Base-by-base conservation (phyloP, 2,329 filamentous ascomycete species). In the Xylaria sp. region DNA sequence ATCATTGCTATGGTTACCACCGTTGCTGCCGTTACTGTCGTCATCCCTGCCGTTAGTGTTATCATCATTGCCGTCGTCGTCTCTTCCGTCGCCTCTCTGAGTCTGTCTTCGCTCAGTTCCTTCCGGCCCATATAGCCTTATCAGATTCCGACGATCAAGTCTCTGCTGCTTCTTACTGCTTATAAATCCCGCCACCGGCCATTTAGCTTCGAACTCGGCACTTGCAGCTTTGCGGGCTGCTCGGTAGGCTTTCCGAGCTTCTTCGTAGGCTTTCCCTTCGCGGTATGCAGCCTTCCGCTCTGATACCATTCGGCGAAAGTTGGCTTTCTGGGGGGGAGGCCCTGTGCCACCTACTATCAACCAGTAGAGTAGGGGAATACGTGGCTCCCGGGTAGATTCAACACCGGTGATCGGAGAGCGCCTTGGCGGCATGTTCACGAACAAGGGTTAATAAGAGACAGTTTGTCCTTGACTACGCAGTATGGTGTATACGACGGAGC, bases 241-340 rank as follows among this genome's bases (percentile, higher is more conserved):
- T 36, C 11, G 11, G 34, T 36, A 36, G 34, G 34, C 34, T 34
- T 65, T 53, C 4, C 60, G 51, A 2, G 53, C 69, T 30, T 39
- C 53, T 4, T 39, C 32, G 42, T 64, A 47, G 11, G 57, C 64
- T 7, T 55, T 11, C 24, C 21, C 58, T 42, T 59, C 45, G 17
- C 67, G 69, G 53, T 72, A 24, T 2, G 58, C 61, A 51, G 72
- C 72, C 19, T 71, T 72, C 27, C 69, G 69, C 65, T 74, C 73
- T 3, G 56, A 69, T 3, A 61, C 60, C 67, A 72, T 69, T 19
- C 63, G 68, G 9, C 59, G 27, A 36, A 70, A 71, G 56, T 14
- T 42, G 6, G 47, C 19, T 11, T 11, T 32, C 2, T 47, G 67
- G 4, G 72, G 70, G 4, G 70, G 70, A 6, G 54, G 53, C 0